Base-by-base conservation (phyloP, 768 basidiomycete genomes). In the Leccinum boreale region DNA sequence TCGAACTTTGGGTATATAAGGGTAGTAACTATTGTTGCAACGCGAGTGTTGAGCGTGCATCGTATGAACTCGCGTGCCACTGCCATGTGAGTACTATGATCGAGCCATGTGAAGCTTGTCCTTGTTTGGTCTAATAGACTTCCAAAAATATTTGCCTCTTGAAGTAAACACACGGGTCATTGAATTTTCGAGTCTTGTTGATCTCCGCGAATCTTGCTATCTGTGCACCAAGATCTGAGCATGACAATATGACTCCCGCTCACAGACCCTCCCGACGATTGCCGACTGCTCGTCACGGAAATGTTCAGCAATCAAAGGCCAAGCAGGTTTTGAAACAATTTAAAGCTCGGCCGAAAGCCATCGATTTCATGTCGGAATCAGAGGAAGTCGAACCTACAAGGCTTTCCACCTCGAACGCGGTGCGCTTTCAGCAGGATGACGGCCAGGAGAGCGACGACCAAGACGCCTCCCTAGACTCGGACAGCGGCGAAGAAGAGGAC, bases 381-480 rank as follows among this genome's bases (percentile, higher is more conserved):
- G 57, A 63, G 44, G 26, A 29, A 19, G 24, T 33, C 15, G 53
- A 44, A 28, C 39, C 8, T 2, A 17, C 19, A 23, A 28, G 28
- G 28, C 52, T 26, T 51, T 42, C 51, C 35, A 21, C 28, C 50
- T 23, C 24, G 14, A 4, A 48, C 14, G 11, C 5, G 3, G 24
- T 35, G 14, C 49, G 33, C 33, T 6, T 29, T 15, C 47, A 44
- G 39, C 19, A 36, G 9, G 33, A 47, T 21, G 76, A 73, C 17
- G 73, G 71, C n/a, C 73, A 72, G 29, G 73, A 72, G 26, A 68
- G 61, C 36, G 65, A 61, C 24, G 68, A 62, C 52, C 66, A 59
- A 5, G 66, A 64, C n/a, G 56, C 57, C 4, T 77, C 79, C 56
- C 68, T 72, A 5, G 53, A 49, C 33, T 52, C 50, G 47, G 59